Evolutionary conservation across 106 monocot genomes (phyloP).

Genomic region (Ottelia alismoides): DNA sequence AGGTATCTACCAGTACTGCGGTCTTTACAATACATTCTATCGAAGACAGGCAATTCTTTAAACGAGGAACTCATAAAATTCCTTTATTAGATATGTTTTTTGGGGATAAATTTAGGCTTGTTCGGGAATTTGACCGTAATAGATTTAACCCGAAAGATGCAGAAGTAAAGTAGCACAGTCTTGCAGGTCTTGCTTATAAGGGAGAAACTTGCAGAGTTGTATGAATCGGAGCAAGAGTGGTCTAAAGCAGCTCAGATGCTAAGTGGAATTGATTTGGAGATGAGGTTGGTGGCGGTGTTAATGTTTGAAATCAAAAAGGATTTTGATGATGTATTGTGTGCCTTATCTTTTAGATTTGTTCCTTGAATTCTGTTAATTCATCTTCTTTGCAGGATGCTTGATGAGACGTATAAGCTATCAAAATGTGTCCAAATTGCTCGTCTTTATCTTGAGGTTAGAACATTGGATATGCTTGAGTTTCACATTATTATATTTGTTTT

Average conservation of each 20-base stretch:
- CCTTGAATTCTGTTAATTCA: neutral
- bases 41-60: too few relatives aligned
- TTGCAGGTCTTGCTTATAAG: conserved; percentile 79
- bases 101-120: too few relatives aligned
- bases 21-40: too few relatives aligned
- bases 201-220: conserved; percentile 94
- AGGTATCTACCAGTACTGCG: too few relatives aligned
- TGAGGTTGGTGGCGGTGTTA: neutral
- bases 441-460: conserved; percentile 84
- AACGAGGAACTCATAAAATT: too few relatives aligned
- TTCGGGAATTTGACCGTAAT: too few relatives aligned
- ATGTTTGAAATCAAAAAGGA: too few relatives aligned
- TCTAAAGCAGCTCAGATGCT: conserved; percentile 96
- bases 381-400: conserved; percentile 53
- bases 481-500: conserved; percentile 1
- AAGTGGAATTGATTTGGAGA: conserved; percentile 75
- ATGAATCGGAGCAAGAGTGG: conserved; percentile 97
- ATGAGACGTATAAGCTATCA: conserved; percentile 85
- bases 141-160: too few relatives aligned
- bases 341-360: too few relatives aligned
- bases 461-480: neutral
- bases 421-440: conserved; percentile 98
- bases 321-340: too few relatives aligned
- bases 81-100: too few relatives aligned
- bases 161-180: neutral